Base-by-base conservation (phyloP, 257 asterid genomes). In the Leptodermis oblonga region DNA sequence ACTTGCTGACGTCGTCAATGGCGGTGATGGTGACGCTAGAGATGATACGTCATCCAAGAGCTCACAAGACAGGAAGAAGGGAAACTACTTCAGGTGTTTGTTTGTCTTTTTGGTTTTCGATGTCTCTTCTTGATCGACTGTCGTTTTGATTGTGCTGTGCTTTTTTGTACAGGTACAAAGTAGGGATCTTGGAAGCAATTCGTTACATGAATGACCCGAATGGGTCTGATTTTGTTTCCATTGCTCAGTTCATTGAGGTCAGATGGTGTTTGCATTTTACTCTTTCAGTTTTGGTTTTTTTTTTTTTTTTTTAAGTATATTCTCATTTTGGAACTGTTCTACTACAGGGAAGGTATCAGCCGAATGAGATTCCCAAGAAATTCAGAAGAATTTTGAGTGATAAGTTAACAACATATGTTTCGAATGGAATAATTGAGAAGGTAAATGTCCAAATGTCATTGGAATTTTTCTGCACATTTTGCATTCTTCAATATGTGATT, bases 161-260 rank as follows among this genome's bases (percentile, higher is more conserved):
- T 33, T 80, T 76, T 75, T 25, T n/a, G 11, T 55, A 28, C 82
- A 87, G 94, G 67, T 76, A 80, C 71, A 37, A 36, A 54, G 64
- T 67, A 26, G 69, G 82, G 94, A 82, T 87, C 56, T 72, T 85
- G 71, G 90, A 85, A 71, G 94, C 94, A 66, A 65, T 87, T 68
- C 65, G 85, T 66, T 70, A 81, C 76, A 41, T 82, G 75, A 78
- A 82, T 56, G 82, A 75, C 65, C 70, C 75, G 71, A 72, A 42
- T 72, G 94, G 89, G 78, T 80, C 84, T 64, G 87, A 82, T 45
- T 30, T 78, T 75, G 76, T 75, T 55, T 78, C 82, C 58, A 83
- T 87, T 75, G 36, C 73, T 56, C 77, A 77, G 60, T 85, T 76
- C 65, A 80, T 87, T 73, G 85, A 87, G 94, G 94, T 87, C 63